Evolutionary conservation across 2,329 filamentous ascomycete species (phyloP), one percentile per base, ranked within the genome.

Genomic region (Tothia fuscella): DNA sequence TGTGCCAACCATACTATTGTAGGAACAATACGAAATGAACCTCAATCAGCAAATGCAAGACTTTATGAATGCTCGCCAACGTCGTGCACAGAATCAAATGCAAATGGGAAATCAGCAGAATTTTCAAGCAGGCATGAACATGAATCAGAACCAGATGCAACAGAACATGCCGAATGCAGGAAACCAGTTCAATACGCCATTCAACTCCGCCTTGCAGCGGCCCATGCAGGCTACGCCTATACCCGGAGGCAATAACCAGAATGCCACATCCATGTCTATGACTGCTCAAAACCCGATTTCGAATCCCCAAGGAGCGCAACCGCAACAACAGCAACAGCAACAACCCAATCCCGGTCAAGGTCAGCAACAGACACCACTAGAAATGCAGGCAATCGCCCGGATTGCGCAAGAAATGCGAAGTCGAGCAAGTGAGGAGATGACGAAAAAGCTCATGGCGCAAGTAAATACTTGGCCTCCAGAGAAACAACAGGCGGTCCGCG

Each of bases 161-260:
- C 50, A 47, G 25, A 52, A 49, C 12, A 47, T 56, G 5, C 58
- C 56, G 45, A 64, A 63, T 46, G 61, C 63, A 47, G 56, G 61
- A 24, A 52, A 47, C 22, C 64, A 65, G 41, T 62, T 65, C 46
- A 55, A 54, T 13, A 57, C 55, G 25, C 53, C 51, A 26, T 70
- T 71, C 45, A 62, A 66, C 10, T 61, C 66, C 16, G 68, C 71
- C 44, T 60, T 71, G 47, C 67, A 65, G 42, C 65, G 64, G 17
- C 66, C 58, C 19, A 65, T 72, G 61, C 70, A 72, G 48, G 53
- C 63, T 3, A 70, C 69, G 2, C 63, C 68, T 1, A 66, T 73
- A 33, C 58, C 60, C 19, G 60, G 59, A 58, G 20, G 35, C 16
- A 45, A 50, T 14, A 55, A 57, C 25, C 48, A 49, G 25, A 52